Base-by-base conservation (phyloP, 2,329 filamentous ascomycete genomes). In the Pseudogymnoascus sp. region DNA sequence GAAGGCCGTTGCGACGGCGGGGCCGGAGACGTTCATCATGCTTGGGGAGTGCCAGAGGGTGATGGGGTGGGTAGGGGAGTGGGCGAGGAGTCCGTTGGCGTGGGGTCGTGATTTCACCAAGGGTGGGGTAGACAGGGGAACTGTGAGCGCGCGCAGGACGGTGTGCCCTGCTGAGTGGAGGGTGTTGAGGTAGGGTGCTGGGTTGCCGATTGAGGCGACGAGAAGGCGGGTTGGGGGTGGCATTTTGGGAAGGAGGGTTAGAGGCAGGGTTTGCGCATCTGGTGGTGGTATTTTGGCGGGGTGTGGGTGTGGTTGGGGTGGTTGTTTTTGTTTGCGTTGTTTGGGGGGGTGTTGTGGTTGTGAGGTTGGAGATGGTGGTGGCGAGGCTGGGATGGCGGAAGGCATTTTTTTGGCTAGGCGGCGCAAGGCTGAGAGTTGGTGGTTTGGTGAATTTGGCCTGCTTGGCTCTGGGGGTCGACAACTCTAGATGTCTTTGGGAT, bases 161-260 rank as follows among this genome's bases (percentile, higher is more conserved):
- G 86, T 84, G 77, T 97, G 93, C 9, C 93, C 95, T 12, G 92
- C 91, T 23, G 88, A 93, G 77, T 97, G 95, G 6, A 93, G 86
- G 18, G 90, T 96, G 66, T 88, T 82, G 67, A 84, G 83, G 75
- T 93, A 93, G 1, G 85, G 79, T 5, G 83, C 80, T 5, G 90
- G 91, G 70, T 97, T 97, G 68, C 95, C 95, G 66, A 99, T 83
- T 66, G 91, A 95, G 77, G 92, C 84, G 70, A 97, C 81, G 63
- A 97, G 84, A 69, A 96, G 85, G 40, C 82, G 83, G 53, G 77
- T 63, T 9, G 68, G 65, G 6, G 62, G 8, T 8, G 69, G 34
- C 69, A 72, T 70, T 43, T 49, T 16, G 2, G 14, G 23, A 5
- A 23, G 8, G 23, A 4, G 9, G 14, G 28, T 11, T 21, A 23